Percentiles rank a stretch among this genome's conserved stretches.
Conservation (phyloP, 106 monocot genomes). For the Dioscorea zingiberensis region DNA sequence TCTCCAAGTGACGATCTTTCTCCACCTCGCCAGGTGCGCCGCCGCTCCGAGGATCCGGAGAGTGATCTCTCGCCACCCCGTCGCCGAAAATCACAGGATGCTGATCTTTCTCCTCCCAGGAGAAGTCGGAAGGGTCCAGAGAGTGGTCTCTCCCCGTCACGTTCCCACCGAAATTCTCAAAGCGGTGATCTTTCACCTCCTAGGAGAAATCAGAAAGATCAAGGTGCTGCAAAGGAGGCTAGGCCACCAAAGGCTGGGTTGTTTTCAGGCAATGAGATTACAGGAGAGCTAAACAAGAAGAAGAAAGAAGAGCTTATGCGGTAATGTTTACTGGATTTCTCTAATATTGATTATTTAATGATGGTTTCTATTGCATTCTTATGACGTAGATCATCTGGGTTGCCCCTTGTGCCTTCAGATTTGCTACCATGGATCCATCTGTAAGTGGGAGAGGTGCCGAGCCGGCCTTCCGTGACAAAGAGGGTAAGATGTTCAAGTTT, state of each 20-base stretch:
- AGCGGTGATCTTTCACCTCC: slow-evolving; percentile 20
- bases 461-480: slow-evolving; percentile 60
- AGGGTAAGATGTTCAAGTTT: slow-evolving; percentile 24
- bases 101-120: slow-evolving; percentile 34
- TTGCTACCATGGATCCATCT: slow-evolving; percentile 52
- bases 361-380: neutral
- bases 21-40: too few species aligned
- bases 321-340: slow-evolving; percentile 6
- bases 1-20: neutral
- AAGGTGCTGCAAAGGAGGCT: slow-evolving; percentile 7
- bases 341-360: neutral
- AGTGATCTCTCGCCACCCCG: slow-evolving; percentile 10
- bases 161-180: neutral
- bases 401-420: slow-evolving; percentile 23
- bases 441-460: slow-evolving; percentile 56
- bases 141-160: slow-evolving; percentile 9
- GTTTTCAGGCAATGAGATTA: slow-evolving; percentile 41
- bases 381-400: neutral
- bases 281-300: slow-evolving; percentile 43
- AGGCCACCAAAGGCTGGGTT: slow-evolving; percentile 32
- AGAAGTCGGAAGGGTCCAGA: slow-evolving; percentile 6
- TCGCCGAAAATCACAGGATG: neutral
- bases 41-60: neutral
- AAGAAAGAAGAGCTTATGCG: slow-evolving; percentile 44
- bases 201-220: slow-evolving; percentile 19